Evolutionary conservation across 2,329 filamentous ascomycete genomes (phyloP).

Genomic region (Biscogniauxia marginata): DNA sequence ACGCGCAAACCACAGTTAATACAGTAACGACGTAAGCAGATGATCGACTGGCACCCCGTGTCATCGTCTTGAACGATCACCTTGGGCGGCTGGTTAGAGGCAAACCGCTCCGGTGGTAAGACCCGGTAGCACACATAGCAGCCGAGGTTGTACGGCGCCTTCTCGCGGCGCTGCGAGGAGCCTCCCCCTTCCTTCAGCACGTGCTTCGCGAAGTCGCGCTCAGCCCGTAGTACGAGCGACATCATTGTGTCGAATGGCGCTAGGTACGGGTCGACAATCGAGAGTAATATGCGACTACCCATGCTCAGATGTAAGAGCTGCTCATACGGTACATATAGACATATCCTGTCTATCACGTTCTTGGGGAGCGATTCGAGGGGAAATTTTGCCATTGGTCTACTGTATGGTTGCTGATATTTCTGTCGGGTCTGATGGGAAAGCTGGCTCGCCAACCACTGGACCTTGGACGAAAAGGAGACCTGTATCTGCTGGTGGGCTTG

Average conservation of each 20-base stretch:
- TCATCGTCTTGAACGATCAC: background rate
- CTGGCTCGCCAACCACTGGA: constrained; percentile 1
- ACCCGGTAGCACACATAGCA: constrained; percentile 20
- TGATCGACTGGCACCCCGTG: background rate
- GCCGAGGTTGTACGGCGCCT: constrained; percentile 9
- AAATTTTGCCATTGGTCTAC: background rate
- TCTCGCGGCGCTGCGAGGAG: constrained; percentile 10
- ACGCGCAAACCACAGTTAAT: constrained; percentile 18
- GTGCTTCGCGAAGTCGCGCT: constrained; percentile 19
- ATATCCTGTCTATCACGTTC: constrained; percentile 11
- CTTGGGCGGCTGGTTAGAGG: constrained; percentile 10
- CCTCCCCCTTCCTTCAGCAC: constrained; percentile 18
- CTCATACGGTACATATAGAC: constrained; percentile 15
- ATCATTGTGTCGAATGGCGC: constrained; percentile 12
- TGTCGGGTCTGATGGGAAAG: constrained; percentile 5
- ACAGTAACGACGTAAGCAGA: constrained; percentile 22
- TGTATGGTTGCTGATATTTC: constrained; percentile 10
- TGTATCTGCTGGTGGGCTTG: no score
- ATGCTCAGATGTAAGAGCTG: constrained; percentile 13
- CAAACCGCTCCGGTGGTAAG: constrained; percentile 13
- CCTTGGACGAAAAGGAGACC: no score
- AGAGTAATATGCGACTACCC: constrained; percentile 1
- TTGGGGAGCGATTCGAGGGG: constrained; percentile 13
- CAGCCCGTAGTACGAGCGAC: constrained; percentile 15
- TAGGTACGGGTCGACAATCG: constrained; percentile 11